Evolutionary conservation across 805 yeast genomes (phyloP).

Genomic region (Sugiyamaella americana): DNA sequence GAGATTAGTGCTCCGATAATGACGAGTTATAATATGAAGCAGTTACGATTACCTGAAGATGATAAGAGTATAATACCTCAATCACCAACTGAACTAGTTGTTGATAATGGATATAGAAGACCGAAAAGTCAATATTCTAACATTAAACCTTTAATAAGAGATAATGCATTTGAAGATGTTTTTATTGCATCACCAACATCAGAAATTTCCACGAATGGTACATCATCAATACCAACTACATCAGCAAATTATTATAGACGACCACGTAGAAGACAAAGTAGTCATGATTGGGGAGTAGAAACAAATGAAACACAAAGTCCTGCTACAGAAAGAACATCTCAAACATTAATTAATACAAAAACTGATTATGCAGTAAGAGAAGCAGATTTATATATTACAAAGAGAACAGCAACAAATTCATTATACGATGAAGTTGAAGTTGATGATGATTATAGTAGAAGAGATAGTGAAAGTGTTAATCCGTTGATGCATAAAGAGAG

Average conservation of each 20-base stretch:
- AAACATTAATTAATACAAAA: slow-evolving; percentile 8
- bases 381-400: slow-evolving; percentile 43
- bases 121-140: slow-evolving; percentile 3
- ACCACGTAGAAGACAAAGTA: slow-evolving; percentile 19
- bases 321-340: neutral
- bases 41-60: neutral
- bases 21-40: neutral
- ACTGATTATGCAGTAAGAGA: slow-evolving; percentile 56
- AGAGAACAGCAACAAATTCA: slow-evolving; percentile 7
- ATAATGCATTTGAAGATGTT: slow-evolving; percentile 13
- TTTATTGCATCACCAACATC: slow-evolving; percentile 18
- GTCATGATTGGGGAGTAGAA: slow-evolving; percentile 18
- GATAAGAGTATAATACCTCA: neutral
- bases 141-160: slow-evolving; percentile 10
- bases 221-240: slow-evolving; percentile 10
- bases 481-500: neutral
- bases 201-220: slow-evolving; percentile 5
- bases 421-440: slow-evolving; percentile 3
- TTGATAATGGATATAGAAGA: slow-evolving; percentile 3
- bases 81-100: slow-evolving; percentile 1
- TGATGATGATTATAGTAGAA: slow-evolving; percentile 1
- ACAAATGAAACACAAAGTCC: neutral
- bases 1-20: neutral
- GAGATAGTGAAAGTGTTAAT: slow-evolving; percentile 1
- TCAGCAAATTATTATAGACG: slow-evolving; percentile 19